phyloP scores from a whole-genome alignment of 805 yeast genomes.

The Lipomyces sp. region DNA sequence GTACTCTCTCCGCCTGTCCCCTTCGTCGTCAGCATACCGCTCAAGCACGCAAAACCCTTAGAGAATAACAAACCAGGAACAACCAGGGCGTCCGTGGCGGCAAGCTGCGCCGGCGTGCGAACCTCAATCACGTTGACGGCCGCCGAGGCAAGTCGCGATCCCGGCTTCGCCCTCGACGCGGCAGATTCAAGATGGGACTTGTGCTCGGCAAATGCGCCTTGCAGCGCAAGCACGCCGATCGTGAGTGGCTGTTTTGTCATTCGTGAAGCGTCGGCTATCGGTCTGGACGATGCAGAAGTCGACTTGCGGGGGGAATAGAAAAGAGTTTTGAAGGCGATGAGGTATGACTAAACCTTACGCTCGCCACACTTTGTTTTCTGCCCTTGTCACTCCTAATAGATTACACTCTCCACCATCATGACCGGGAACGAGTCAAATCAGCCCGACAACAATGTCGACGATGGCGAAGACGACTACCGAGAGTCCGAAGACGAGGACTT shows the following conservation, averaged over 20 bases:
- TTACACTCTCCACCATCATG: too few species aligned
- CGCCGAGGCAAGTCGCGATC: constrained; percentile 21
- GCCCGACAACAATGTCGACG: neutral
- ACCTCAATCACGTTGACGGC: constrained; percentile 47
- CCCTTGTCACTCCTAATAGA: too few species aligned
- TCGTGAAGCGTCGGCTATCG: neutral
- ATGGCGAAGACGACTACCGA: constrained; percentile 28
- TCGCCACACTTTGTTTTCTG: too few species aligned
- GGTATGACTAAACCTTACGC: neutral
- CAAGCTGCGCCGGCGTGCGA: constrained; percentile 50
- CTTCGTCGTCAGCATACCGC: neutral
- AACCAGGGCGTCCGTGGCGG: constrained; percentile 54
- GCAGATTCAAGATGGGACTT: constrained; percentile 48
- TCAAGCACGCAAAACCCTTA: neutral
- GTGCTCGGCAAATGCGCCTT: constrained; percentile 77
- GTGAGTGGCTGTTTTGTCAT: constrained; percentile 21
- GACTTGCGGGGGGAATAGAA: neutral
- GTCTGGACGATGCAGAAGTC: too few species aligned
- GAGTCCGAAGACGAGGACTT: constrained; percentile 33
- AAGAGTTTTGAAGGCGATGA: neutral
- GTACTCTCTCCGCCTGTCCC: constrained; percentile 59
- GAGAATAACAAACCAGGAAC: constrained; percentile 52
- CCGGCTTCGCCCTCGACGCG: constrained; percentile 17
- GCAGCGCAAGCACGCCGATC: constrained; percentile 72
- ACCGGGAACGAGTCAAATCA: too few species aligned